These are phyloP conservation scores for Mrakia gelida DNA, from an alignment of 768 basidiomycete species.

Conservation along the genomic window DNA sequence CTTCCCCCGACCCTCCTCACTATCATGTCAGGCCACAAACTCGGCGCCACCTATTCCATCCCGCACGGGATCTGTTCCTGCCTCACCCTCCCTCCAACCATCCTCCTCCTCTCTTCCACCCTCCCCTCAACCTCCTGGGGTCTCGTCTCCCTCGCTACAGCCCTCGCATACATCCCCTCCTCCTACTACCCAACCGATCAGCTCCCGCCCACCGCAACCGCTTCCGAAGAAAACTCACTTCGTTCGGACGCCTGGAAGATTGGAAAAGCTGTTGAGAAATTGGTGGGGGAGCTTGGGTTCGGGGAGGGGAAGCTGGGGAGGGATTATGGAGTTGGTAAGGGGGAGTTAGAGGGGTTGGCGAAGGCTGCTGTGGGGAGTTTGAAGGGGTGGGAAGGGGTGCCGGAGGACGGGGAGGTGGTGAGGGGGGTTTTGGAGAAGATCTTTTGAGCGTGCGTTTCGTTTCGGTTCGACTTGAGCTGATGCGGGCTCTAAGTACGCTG, in stretches of 20 bases:
- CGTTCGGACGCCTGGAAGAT: background rate
- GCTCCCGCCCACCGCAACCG: background rate
- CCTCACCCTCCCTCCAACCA: slow-evolving; percentile 34
- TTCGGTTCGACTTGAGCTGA: no score
- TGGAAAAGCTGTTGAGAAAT: background rate
- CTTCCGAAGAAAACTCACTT: background rate
- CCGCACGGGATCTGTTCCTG: slow-evolving; percentile 77
- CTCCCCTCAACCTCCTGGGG: slow-evolving; percentile 15
- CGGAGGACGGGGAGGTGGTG: background rate
- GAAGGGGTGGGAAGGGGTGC: slow-evolving; percentile 5
- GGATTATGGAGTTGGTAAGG: slow-evolving; percentile 61
- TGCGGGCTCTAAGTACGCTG: no score
- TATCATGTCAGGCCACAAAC: slow-evolving; percentile 52
- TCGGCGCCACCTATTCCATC: slow-evolving; percentile 54
- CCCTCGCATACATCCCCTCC: slow-evolving; percentile 20
- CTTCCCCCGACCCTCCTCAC: slow-evolving; percentile 54
- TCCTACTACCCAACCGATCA: background rate
- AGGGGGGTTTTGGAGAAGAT: background rate
- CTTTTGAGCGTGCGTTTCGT: background rate
- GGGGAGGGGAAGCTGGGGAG: slow-evolving; percentile 51
- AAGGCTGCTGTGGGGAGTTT: slow-evolving; percentile 7
- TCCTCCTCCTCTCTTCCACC: slow-evolving; percentile 27
- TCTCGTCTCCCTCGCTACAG: slow-evolving; percentile 28
- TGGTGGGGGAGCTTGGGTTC: slow-evolving; percentile 56
- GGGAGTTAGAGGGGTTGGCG: slow-evolving; percentile 57